Percentiles rank a stretch among this genome's conserved stretches.
Evolutionary conservation across 352 stramenopile species (phyloP).

Genomic region (Pythium apleroticum): DNA sequence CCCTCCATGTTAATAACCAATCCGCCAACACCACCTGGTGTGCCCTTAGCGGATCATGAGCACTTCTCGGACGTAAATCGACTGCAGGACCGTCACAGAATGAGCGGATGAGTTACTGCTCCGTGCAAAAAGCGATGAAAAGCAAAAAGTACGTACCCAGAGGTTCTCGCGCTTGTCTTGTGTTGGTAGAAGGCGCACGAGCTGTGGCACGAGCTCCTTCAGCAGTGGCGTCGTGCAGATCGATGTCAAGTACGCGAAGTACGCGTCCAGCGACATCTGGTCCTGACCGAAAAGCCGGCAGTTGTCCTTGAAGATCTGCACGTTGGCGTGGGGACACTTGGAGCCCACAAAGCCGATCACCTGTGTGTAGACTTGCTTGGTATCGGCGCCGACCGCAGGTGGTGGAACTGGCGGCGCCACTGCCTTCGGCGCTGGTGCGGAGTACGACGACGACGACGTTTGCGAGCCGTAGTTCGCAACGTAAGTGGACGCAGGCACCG

Average conservation of each 20-base stretch:
- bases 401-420: constrained; percentile 48
- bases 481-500: constrained; percentile 33
- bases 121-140: constrained; percentile 2
- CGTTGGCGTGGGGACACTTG: constrained; percentile 78
- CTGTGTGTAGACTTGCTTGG: constrained; percentile 80
- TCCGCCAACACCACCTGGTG: not conserved
- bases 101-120: constrained; percentile 5
- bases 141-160: constrained; percentile 51
- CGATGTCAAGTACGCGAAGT: constrained; percentile 79
- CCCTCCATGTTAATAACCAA: not conserved
- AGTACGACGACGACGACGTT: constrained; percentile 11
- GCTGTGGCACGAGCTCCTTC: constrained; percentile 77
- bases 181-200: constrained; percentile 80
- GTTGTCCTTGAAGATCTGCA: constrained; percentile 88
- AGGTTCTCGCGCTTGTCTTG: constrained; percentile 82
- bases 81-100: constrained; percentile 27
- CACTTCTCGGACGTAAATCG: constrained; percentile 47
- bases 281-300: constrained; percentile 86
- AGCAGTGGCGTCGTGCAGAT: constrained; percentile 73
- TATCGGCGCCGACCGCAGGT: constrained; percentile 59
- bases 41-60: constrained; percentile 38
- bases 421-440: constrained; percentile 37
- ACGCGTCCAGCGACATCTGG: constrained; percentile 81
- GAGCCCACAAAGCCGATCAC: constrained; percentile 79
- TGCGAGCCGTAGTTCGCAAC: constrained; percentile 23